phyloP scores from a whole-genome alignment of 2,329 filamentous ascomycete species.

The Phaeosphaeria sp. region DNA sequence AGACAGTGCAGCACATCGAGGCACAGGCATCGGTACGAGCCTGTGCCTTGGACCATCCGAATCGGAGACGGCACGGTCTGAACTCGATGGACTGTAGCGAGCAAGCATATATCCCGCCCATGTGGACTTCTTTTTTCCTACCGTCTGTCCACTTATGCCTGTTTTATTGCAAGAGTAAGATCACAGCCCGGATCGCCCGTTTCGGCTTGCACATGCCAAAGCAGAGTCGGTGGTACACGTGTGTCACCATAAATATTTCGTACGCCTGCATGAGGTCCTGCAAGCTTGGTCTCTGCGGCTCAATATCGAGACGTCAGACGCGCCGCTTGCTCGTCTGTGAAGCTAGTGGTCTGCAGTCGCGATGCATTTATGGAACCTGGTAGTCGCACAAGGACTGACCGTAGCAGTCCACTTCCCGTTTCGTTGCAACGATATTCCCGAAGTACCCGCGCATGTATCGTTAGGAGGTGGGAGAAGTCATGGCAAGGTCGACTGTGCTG shows the following conservation, averaged over 20 bases:
- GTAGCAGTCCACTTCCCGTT: not conserved
- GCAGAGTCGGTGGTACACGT: not conserved
- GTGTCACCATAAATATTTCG: slow-evolving; percentile 1
- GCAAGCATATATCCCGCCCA: not conserved
- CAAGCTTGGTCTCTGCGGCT: not conserved
- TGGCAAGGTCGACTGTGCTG: slow-evolving; percentile 11
- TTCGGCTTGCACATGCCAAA: not conserved
- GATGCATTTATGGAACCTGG: not conserved
- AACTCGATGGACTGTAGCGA: not conserved
- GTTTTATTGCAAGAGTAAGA: not conserved
- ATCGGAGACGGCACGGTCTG: not conserved
- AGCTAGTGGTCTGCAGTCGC: not conserved
- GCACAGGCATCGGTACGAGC: not conserved
- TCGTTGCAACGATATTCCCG: not conserved
- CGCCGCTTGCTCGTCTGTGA: not conserved
- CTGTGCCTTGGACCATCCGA: not conserved
- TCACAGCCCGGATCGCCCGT: not conserved
- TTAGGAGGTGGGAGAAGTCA: not conserved
- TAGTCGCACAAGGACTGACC: not conserved
- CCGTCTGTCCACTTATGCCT: not conserved
- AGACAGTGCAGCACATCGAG: not conserved
- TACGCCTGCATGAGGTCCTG: slow-evolving; percentile 1
- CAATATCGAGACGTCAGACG: not conserved
- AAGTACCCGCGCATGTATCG: not conserved
- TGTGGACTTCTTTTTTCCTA: not conserved